Evolutionary conservation across 164 flowering plant species (phyloP).

Genomic region (Chimonanthus praecox): DNA sequence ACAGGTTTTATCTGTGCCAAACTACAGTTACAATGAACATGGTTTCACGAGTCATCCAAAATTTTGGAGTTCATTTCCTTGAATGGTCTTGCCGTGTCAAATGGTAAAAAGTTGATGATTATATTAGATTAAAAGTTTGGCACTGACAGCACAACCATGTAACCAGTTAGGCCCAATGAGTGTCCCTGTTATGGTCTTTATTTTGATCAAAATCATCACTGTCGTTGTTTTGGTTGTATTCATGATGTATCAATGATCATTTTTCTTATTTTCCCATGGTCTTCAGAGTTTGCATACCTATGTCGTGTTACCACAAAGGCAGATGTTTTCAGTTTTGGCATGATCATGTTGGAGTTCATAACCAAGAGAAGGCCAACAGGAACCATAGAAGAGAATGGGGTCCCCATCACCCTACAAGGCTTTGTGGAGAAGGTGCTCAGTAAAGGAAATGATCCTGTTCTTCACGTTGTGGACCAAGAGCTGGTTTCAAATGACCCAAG

Average conservation of each 20-base stretch:
- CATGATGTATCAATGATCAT: not conserved
- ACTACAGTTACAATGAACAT: too few relatives aligned
- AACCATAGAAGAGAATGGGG: slow-evolving; percentile 34
- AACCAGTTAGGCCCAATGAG: not conserved
- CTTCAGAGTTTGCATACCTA: slow-evolving; percentile 83
- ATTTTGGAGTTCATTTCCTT: too few relatives aligned
- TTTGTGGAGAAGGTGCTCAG: slow-evolving; percentile 28
- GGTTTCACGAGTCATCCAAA: too few relatives aligned
- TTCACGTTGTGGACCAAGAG: slow-evolving; percentile 43
- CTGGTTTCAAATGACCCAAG: slow-evolving; percentile 21
- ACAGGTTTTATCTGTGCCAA: not conserved
- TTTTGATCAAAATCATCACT: too few relatives aligned
- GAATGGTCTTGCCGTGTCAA: too few relatives aligned
- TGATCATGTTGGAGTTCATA: slow-evolving; percentile 68
- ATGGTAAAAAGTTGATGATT: too few relatives aligned
- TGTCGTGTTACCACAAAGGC: slow-evolving; percentile 63
- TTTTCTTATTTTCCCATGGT: not conserved
- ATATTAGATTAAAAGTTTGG: too few relatives aligned
- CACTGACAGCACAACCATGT: not conserved
- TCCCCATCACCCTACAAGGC: slow-evolving; percentile 48
- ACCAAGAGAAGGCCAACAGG: slow-evolving; percentile 69
- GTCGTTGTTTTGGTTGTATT: not conserved
- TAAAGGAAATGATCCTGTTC: slow-evolving; percentile 27
- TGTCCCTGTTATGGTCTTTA: not conserved
- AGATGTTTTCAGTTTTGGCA: slow-evolving; percentile 82